Percentiles rank a stretch among this genome's conserved stretches.
Evolutionary conservation across 441 rosid species (phyloP).

Genomic region (Macaranga tanarius): DNA sequence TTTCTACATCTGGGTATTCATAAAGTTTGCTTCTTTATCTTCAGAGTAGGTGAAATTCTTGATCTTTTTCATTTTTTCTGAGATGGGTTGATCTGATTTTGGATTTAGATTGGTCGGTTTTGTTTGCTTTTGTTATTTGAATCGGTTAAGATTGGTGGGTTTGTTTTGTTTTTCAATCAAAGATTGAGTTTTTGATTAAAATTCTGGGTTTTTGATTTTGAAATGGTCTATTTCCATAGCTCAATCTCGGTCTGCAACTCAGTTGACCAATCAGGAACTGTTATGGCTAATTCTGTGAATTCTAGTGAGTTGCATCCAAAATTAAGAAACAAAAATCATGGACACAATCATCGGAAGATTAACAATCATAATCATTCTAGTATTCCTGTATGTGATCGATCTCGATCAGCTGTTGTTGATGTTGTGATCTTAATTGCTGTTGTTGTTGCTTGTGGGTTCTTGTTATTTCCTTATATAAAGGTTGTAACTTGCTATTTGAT

Average conservation of each 20-base stretch:
- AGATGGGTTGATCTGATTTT: constrained; percentile 42
- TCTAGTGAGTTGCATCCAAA: constrained; percentile 42
- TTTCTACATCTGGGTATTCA: constrained; percentile 19
- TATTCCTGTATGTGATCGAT: constrained; percentile 55
- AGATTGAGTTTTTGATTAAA: constrained; percentile 27
- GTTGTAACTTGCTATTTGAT: constrained; percentile 36
- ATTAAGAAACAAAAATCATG: constrained; percentile 37
- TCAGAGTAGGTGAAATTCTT: constrained; percentile 18
- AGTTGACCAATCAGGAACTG: constrained; percentile 57
- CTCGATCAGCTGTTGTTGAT: constrained; percentile 72
- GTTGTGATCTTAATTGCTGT: constrained; percentile 71
- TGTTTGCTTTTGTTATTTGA: constrained; percentile 20
- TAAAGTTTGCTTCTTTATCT: constrained; percentile 1
- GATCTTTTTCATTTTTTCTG: constrained; percentile 20
- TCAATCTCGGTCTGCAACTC: constrained; percentile 73
- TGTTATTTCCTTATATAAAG: constrained; percentile 65
- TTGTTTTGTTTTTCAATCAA: constrained; percentile 15
- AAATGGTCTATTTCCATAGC: constrained; percentile 76
- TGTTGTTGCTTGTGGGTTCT: constrained; percentile 67
- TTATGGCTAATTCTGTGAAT: constrained; percentile 56
- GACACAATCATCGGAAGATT: constrained; percentile 37
- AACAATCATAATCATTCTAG: constrained; percentile 37
- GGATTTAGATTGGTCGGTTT: constrained; percentile 22
- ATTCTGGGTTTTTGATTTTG: constrained; percentile 44
- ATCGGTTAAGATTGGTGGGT: constrained; percentile 35